These are phyloP conservation scores for Myriosclerotinia scirpicola DNA, from an alignment of 2,329 filamentous ascomycete genomes.

Conservation along the genomic window DNA sequence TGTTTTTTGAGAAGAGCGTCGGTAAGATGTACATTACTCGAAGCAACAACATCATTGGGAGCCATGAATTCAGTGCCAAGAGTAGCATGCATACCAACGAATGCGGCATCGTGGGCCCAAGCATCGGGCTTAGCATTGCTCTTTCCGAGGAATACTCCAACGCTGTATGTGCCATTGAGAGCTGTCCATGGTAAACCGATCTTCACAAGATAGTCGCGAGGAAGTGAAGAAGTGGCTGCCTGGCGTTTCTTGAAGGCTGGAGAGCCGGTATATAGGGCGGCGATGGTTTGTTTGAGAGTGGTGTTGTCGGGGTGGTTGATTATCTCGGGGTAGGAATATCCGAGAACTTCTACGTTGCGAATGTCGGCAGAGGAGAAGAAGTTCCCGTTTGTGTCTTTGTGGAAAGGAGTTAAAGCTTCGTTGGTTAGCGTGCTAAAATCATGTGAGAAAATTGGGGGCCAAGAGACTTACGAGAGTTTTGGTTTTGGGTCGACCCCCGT, in stretches of 20 bases:
- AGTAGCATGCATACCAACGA: slow-evolving; percentile 22
- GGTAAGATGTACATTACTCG: slow-evolving; percentile 43
- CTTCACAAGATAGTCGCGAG: slow-evolving; percentile 40
- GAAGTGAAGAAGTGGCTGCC: slow-evolving; percentile 24
- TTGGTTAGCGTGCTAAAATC: neutral
- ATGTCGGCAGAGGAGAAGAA: slow-evolving; percentile 20
- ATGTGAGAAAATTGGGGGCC: too few relatives aligned
- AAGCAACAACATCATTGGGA: slow-evolving; percentile 34
- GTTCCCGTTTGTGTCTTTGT: slow-evolving; percentile 41
- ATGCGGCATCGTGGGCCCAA: slow-evolving; percentile 23
- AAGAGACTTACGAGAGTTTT: slow-evolving; percentile 16
- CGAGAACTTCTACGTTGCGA: slow-evolving; percentile 48
- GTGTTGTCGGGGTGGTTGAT: slow-evolving; percentile 12
- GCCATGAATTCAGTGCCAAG: neutral
- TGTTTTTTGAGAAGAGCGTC: slow-evolving; percentile 39
- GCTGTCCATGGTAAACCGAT: slow-evolving; percentile 39
- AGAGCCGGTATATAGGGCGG: slow-evolving; percentile 13
- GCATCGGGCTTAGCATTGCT: slow-evolving; percentile 33
- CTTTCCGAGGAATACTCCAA: slow-evolving; percentile 41
- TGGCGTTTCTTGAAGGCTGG: slow-evolving; percentile 1
- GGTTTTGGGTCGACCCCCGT: slow-evolving; percentile 29
- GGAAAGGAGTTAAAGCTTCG: slow-evolving; percentile 59
- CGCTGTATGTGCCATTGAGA: slow-evolving; percentile 38
- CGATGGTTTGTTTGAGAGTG: slow-evolving; percentile 21
- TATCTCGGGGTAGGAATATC: slow-evolving; percentile 70